Evolutionary conservation across 805 yeast species (phyloP).

Genomic region (Lachancea sp.): DNA sequence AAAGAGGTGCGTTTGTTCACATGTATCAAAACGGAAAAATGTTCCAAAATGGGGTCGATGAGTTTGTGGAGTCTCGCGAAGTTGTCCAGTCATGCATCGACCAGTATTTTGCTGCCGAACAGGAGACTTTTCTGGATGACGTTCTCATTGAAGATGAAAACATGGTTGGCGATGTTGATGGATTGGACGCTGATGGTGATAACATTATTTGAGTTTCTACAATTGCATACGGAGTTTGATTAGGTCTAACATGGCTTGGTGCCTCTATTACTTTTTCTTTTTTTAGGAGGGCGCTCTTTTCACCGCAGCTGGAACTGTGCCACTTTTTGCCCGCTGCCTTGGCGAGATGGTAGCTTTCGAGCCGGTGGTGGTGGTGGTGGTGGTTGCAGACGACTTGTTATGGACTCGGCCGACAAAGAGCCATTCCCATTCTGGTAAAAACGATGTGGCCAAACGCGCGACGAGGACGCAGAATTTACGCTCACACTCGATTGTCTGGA

Average conservation of each 20-base stretch:
- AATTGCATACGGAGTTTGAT: background rate
- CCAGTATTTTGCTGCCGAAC: conserved; percentile 68
- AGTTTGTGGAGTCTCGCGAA: conserved; percentile 72
- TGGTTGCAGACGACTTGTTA: conserved; percentile 28
- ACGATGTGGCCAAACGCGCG: conserved; percentile 6
- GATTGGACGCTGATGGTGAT: conserved; percentile 28
- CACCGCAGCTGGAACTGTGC: conserved; percentile 7
- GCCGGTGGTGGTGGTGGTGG: conserved; percentile 38
- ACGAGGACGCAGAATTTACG: conserved; percentile 4
- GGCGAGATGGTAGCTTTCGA: conserved; percentile 19
- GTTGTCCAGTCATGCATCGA: conserved; percentile 70
- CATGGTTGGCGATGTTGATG: conserved; percentile 24
- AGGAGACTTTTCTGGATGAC: conserved; percentile 40
- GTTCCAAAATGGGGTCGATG: conserved; percentile 42
- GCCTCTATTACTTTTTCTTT: background rate
- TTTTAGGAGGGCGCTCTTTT: background rate
- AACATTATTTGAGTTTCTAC: conserved; percentile 14
- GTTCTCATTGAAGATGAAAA: conserved; percentile 33
- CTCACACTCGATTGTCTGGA: conserved; percentile 25
- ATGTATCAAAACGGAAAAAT: conserved; percentile 49
- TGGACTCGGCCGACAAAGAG: conserved; percentile 32
- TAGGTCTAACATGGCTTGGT: background rate
- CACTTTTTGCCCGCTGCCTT: conserved; percentile 9
- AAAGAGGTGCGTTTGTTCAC: conserved; percentile 76
- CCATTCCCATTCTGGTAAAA: conserved; percentile 12